phyloP scores from a whole-genome alignment of 495 filamentous ascomycete species.

The Aspergillus conjunctus region DNA sequence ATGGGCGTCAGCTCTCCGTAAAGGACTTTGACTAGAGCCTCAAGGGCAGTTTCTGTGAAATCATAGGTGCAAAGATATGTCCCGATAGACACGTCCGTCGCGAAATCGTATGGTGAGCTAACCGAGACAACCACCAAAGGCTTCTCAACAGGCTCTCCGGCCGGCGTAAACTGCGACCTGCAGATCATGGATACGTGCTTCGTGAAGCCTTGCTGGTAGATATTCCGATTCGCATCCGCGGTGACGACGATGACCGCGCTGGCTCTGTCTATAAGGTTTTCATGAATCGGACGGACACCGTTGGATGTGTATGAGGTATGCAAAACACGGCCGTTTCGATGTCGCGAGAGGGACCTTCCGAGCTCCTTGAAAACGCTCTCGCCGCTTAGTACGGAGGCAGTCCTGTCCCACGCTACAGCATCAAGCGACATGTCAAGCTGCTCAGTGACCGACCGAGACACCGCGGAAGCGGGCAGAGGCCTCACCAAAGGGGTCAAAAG shows the following conservation, averaged over 20 bases:
- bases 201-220: constrained; percentile 88
- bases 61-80: constrained; percentile 94
- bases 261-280: constrained; percentile 84
- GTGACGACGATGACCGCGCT: constrained; percentile 84
- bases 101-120: constrained; percentile 92
- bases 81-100: constrained; percentile 82
- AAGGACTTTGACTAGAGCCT: constrained; percentile 76
- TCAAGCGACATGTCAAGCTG: constrained; percentile 54
- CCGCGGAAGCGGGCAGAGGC: constrained; percentile 79
- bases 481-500: constrained; percentile 84
- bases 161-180: constrained; percentile 62
- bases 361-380: constrained; percentile 86
- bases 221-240: constrained; percentile 85
- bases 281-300: constrained; percentile 83
- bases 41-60: constrained; percentile 87
- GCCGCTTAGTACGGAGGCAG: constrained; percentile 75
- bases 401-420: constrained; percentile 58
- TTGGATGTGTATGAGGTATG: constrained; percentile 93
- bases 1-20: constrained; percentile 75
- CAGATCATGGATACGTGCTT: constrained; percentile 96
- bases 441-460: constrained; percentile 56
- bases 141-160: constrained; percentile 60
- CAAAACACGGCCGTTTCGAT: constrained; percentile 76
- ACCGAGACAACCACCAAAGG: constrained; percentile 83
- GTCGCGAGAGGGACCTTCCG: constrained; percentile 76